Percentiles rank a stretch among this genome's conserved stretches.
These are phyloP conservation scores for Fusarium sarcochroum DNA, from an alignment of 2,329 filamentous ascomycete genomes.

Conservation along the genomic window DNA sequence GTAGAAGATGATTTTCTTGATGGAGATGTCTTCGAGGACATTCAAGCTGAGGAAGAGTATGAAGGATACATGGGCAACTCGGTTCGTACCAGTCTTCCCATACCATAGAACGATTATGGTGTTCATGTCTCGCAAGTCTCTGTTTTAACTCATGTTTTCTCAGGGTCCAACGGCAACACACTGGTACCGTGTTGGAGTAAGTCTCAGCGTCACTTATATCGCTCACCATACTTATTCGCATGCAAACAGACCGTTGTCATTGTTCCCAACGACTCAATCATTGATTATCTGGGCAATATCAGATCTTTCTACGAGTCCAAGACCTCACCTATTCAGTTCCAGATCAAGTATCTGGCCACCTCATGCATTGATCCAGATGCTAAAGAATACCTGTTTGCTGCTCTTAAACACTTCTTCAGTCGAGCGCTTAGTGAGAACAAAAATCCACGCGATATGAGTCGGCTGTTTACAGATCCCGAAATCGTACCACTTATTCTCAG, in stretches of 20 bases:
- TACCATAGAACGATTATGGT: neutral
- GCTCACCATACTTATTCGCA: neutral
- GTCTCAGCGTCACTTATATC: neutral
- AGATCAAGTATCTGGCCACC: conserved; percentile 27
- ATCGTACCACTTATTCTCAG: conserved; percentile 23
- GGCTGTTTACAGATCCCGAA: neutral
- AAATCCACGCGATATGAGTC: neutral
- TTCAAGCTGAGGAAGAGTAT: conserved; percentile 42
- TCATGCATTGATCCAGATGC: conserved; percentile 9
- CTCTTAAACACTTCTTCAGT: conserved; percentile 14
- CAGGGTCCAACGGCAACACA: conserved; percentile 44
- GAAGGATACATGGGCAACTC: conserved; percentile 49
- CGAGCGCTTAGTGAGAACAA: neutral
- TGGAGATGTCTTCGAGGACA: conserved; percentile 35
- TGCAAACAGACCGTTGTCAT: conserved; percentile 36
- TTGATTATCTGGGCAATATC: conserved; percentile 17
- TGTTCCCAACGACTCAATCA: conserved; percentile 35
- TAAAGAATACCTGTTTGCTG: neutral
- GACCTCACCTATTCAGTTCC: neutral
- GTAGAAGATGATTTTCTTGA: conserved; percentile 44
- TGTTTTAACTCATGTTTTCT: neutral
- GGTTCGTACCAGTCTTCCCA: conserved; percentile 27
- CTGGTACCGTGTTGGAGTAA: conserved; percentile 45
- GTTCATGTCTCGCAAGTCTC: neutral
- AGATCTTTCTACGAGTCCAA: neutral